Conservation (phyloP, 345 rosid genomes). For the Moricandia arvensis region DNA sequence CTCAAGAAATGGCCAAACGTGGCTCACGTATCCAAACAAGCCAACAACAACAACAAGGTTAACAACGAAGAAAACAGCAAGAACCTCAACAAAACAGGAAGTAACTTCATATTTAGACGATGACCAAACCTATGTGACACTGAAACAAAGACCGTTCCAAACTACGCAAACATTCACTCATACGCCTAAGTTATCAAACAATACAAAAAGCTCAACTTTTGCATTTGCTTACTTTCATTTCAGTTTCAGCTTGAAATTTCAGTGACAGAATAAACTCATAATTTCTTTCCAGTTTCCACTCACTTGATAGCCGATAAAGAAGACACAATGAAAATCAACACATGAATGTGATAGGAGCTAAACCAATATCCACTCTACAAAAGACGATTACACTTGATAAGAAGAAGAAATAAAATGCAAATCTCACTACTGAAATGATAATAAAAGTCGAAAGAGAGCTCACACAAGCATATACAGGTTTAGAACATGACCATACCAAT, state of each 20-base stretch:
- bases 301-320: neutral
- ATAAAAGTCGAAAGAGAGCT: neutral
- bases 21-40: neutral
- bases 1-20: neutral
- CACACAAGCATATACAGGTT: neutral
- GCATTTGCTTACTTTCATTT: neutral
- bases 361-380: neutral
- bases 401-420: neutral
- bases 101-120: neutral
- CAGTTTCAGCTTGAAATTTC: neutral
- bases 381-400: neutral
- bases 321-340: neutral
- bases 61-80: neutral
- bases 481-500: neutral
- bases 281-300: neutral
- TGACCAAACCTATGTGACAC: neutral
- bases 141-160: slow-evolving; percentile 6
- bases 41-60: neutral
- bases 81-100: neutral
- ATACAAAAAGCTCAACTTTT: neutral
- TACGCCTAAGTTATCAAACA: neutral
- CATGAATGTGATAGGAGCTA: neutral
- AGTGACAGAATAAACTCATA: neutral
- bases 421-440: neutral
- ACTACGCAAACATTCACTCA: neutral